Evolutionary conservation across 2,329 filamentous ascomycete genomes (phyloP), one percentile per base, ranked within the genome.

Genomic region (Ophiostoma populinum): DNA sequence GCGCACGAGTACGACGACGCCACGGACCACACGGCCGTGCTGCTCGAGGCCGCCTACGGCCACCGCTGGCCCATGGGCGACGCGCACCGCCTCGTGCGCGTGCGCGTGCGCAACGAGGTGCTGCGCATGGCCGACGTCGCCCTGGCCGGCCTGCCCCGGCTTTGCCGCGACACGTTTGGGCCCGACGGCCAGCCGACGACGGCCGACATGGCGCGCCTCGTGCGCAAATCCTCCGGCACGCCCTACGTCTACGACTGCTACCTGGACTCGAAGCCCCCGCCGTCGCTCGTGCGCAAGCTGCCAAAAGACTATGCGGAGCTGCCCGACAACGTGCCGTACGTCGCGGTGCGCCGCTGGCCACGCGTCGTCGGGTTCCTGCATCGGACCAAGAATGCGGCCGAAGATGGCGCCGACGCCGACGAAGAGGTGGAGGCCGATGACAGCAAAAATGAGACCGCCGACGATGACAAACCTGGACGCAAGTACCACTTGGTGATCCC

Each of bases 291-390:
- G 0, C 54, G 58, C 17, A 45, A 51, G 20, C 45, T 49, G 1
- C 55, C 57, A 29, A 40, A 42, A 1, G 49, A 49, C 1, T 62
- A 58, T 27, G 52, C 56, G 0, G 44, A 58, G 0, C 54, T 55
- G 0, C 59, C 62, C 0, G 46, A 49, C 2, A 52, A 70, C n/a
- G 51, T 50, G 1, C 56, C 63, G 0, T 70, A 73, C 45, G 40
- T 75, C 2, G 52, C 54, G 2, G 46, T 73, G 0, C 51, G 45
- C 13, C 59, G 51, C 27, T 69, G 69, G 50, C 63, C 70, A 0
- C 65, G 61, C 37, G 61, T 70, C 28, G 55, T 58, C 3, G 73
- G 80, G 45, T 72, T 75, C 32, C 57, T 80, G 5, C 70, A 75
- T 41, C 50, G 35, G 2, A 45, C 33, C 5, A 20, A 1, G 1